Percentiles rank a stretch among this genome's conserved stretches.
These are phyloP conservation scores for Hypoxylon fuscum DNA, from an alignment of 495 filamentous ascomycete genomes.

Conservation along the genomic window DNA sequence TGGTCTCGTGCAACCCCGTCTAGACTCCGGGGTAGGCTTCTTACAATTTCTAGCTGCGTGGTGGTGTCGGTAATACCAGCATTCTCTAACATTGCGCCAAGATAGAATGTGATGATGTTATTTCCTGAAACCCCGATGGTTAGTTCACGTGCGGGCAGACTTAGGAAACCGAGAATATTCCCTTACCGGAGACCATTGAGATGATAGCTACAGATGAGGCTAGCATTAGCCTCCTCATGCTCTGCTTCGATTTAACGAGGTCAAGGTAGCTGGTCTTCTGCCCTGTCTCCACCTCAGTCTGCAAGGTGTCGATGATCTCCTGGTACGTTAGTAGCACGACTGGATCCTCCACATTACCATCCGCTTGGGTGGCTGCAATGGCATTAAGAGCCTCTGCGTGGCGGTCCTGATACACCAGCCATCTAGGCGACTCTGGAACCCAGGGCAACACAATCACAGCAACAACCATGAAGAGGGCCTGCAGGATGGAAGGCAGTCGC, in stretches of 20 bases:
- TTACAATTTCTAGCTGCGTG: conserved; percentile 30
- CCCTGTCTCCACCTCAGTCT: neutral
- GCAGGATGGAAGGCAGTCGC: conserved; percentile 56
- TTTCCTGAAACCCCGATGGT: conserved; percentile 51
- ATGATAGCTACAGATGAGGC: conserved; percentile 39
- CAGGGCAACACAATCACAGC: conserved; percentile 49
- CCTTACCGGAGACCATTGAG: conserved; percentile 24
- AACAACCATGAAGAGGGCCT: conserved; percentile 45
- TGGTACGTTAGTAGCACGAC: conserved; percentile 45
- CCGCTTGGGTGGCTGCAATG: conserved; percentile 47
- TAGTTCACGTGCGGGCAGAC: neutral
- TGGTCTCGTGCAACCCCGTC: conserved; percentile 1
- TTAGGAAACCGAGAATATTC: conserved; percentile 47
- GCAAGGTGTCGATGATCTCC: conserved; percentile 43
- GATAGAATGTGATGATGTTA: conserved; percentile 59
- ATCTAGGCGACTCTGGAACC: conserved; percentile 58
- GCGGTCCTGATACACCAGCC: conserved; percentile 58
- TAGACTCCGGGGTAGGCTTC: neutral
- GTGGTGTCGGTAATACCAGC: conserved; percentile 32
- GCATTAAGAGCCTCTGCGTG: conserved; percentile 56
- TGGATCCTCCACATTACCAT: conserved; percentile 46
- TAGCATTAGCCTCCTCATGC: conserved; percentile 32
- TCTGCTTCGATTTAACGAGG: conserved; percentile 11
- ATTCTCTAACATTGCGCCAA: conserved; percentile 47
- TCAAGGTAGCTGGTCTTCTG: conserved; percentile 4